Evolutionary conservation across 106 monocot genomes (phyloP).

Genomic region (Triglochin maritima): DNA sequence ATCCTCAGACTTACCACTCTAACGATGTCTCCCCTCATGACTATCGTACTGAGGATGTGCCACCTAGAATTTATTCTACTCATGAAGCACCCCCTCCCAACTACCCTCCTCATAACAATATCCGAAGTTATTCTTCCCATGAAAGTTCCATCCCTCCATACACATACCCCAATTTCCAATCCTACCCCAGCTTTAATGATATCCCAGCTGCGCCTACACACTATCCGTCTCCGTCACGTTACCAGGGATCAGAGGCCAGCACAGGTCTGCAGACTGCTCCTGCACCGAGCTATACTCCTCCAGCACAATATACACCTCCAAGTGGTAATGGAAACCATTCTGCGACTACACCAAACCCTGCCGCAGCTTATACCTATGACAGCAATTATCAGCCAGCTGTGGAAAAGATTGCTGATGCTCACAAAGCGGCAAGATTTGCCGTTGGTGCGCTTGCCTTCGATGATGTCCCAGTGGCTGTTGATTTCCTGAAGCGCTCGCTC

Average conservation of each 20-base stretch:
- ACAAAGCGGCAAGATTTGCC: constrained; percentile 66
- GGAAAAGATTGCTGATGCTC: constrained; percentile 68
- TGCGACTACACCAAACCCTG: not conserved
- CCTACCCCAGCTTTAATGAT: constrained; percentile 60
- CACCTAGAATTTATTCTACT: constrained; percentile 1
- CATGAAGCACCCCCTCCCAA: constrained; percentile 6
- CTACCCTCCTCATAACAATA: constrained; percentile 11
- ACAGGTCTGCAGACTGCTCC: constrained; percentile 17
- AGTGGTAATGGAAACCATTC: constrained; percentile 8
- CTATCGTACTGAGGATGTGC: constrained; percentile 6
- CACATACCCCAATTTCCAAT: constrained; percentile 57
- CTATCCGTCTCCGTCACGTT: constrained; percentile 27
- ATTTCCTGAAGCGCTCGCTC: constrained; percentile 41
- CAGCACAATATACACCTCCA: constrained; percentile 9
- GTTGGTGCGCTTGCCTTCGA: constrained; percentile 80
- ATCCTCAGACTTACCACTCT: constrained; percentile 19
- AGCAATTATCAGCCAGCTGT: constrained; percentile 52
- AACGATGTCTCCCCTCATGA: constrained; percentile 12
- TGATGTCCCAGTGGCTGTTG: constrained; percentile 58
- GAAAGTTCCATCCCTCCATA: constrained; percentile 11
- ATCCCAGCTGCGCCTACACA: constrained; percentile 41
- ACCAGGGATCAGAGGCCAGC: constrained; percentile 26
- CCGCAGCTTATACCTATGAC: constrained; percentile 39
- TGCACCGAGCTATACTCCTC: constrained; percentile 6
- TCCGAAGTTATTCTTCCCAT: constrained; percentile 18